phyloP scores from a whole-genome alignment of 2,329 filamentous ascomycete species.

The Coccinonectria pachysandricola region DNA sequence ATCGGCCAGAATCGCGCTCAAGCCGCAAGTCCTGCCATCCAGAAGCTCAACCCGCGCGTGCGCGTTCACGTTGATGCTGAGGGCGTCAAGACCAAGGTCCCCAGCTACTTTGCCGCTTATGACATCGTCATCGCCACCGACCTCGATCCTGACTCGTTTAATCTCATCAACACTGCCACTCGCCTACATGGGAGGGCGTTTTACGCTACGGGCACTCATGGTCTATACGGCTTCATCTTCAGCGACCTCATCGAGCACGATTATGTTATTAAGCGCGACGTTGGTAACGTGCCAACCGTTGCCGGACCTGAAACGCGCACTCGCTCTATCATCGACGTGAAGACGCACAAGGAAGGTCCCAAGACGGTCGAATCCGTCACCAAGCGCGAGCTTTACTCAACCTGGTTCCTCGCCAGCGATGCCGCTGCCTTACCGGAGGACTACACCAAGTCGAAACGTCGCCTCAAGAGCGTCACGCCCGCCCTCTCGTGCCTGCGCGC shows the following conservation, averaged over 20 bases:
- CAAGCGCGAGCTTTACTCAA: conserved; percentile 84
- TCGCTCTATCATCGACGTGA: conserved; percentile 61
- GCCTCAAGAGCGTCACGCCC: conserved; percentile 67
- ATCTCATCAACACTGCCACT: conserved; percentile 76
- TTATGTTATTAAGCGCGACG: conserved; percentile 77
- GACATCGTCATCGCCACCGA: conserved; percentile 88
- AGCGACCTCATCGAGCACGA: conserved; percentile 85
- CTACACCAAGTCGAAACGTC: conserved; percentile 55
- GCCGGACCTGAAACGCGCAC: conserved; percentile 63
- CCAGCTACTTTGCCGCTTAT: conserved; percentile 67
- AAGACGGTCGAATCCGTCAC: conserved; percentile 78
- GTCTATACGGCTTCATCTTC: conserved; percentile 92
- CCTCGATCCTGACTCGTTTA: conserved; percentile 62
- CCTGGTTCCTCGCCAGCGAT: conserved; percentile 73
- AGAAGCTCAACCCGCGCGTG: conserved; percentile 84
- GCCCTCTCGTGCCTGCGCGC: conserved; percentile 78
- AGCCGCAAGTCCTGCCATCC: conserved; percentile 67
- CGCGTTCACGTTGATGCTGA: conserved; percentile 59
- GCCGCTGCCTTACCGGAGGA: conserved; percentile 62
- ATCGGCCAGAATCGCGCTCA: conserved; percentile 77
- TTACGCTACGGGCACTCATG: conserved; percentile 80
- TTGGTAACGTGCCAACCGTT: conserved; percentile 60
- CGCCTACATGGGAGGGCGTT: conserved; percentile 70
- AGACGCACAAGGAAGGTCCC: conserved; percentile 54
- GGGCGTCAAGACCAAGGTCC: conserved; percentile 55